Evolutionary conservation across 805 yeast genomes (phyloP).

Genomic region (Cyberlindnera petersonii): DNA sequence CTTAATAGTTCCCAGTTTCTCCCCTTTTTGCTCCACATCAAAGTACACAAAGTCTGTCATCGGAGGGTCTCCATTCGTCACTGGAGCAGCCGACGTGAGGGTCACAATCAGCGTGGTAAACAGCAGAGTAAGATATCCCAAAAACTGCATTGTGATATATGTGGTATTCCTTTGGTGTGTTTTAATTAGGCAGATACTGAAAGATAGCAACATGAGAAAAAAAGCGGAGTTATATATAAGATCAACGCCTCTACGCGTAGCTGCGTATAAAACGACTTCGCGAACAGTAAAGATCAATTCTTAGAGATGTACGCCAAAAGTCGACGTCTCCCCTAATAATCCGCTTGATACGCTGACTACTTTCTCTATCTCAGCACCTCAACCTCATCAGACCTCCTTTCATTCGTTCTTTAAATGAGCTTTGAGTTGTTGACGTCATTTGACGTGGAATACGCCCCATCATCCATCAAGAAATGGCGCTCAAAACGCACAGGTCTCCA

Average conservation of each 20-base stretch:
- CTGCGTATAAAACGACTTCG: too few relatives aligned
- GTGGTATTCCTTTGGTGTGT: neutral
- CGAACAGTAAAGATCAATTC: neutral
- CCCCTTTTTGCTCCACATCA: conserved; percentile 21
- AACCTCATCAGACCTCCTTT: too few relatives aligned
- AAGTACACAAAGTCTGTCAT: conserved; percentile 27
- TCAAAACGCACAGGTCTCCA: conserved; percentile 81
- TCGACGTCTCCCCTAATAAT: too few relatives aligned
- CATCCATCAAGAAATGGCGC: conserved; percentile 66
- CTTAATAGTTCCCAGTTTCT: conserved; percentile 34
- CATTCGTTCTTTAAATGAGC: neutral
- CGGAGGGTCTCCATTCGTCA: conserved; percentile 17
- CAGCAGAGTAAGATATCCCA: conserved; percentile 6
- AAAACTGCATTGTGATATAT: conserved; percentile 17
- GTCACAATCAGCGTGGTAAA: conserved; percentile 2
- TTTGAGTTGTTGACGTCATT: conserved; percentile 48
- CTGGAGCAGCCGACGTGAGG: conserved; percentile 12
- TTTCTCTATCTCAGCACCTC: neutral
- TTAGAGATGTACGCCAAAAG: too few relatives aligned
- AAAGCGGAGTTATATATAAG: too few relatives aligned
- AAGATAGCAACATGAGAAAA: too few relatives aligned
- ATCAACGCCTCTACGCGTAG: too few relatives aligned
- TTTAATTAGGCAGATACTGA: too few relatives aligned
- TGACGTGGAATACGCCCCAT: conserved; percentile 73
- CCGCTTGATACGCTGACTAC: too few relatives aligned